A percentile compares a stretch with the other conserved stretches of the same genome.
phyloP scores from a whole-genome alignment of 768 basidiomycete genomes.

The Clitopilus hobsonii region DNA sequence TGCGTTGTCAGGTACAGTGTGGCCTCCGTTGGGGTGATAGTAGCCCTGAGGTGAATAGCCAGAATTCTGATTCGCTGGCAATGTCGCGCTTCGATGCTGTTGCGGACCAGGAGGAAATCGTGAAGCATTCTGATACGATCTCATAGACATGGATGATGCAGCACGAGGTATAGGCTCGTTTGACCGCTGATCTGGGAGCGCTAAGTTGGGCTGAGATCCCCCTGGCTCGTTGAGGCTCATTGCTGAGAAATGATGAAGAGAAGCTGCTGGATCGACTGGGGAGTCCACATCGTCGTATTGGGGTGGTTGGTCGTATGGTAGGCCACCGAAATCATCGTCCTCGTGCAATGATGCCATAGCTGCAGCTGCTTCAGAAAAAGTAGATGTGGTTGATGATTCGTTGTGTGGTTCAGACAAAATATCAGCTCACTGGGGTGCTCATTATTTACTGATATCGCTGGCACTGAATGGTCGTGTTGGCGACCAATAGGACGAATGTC shows the following conservation, averaged over 20 bases:
- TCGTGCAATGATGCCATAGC: slow-evolving; percentile 33
- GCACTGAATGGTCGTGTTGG: not conserved
- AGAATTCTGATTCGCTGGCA: slow-evolving; percentile 27
- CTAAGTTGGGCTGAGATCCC: slow-evolving; percentile 19
- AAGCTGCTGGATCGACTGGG: slow-evolving; percentile 39
- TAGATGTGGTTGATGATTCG: not conserved
- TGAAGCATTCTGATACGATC: slow-evolving; percentile 21
- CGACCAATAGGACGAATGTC: slow-evolving; percentile 19
- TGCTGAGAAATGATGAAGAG: slow-evolving; percentile 47
- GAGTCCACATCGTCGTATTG: slow-evolving; percentile 24
- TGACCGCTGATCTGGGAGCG: slow-evolving; percentile 12
- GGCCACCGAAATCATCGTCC: slow-evolving; percentile 41
- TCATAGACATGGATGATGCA: slow-evolving; percentile 54
- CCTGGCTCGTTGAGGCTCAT: slow-evolving; percentile 45
- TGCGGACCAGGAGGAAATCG: slow-evolving; percentile 17
- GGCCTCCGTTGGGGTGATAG: slow-evolving; percentile 7
- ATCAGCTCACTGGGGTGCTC: not conserved
- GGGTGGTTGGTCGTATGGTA: slow-evolving; percentile 33
- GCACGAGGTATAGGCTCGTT: slow-evolving; percentile 49
- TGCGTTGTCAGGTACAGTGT: slow-evolving; percentile 13
- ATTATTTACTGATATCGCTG: not conserved
- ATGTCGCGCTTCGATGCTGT: slow-evolving; percentile 36
- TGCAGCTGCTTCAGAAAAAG: slow-evolving; percentile 2
- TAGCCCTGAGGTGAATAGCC: slow-evolving; percentile 2
- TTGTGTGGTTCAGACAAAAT: not conserved